Evolutionary conservation across 2,329 filamentous ascomycete species (phyloP).

Genomic region (Zasmidium citrigriseum): DNA sequence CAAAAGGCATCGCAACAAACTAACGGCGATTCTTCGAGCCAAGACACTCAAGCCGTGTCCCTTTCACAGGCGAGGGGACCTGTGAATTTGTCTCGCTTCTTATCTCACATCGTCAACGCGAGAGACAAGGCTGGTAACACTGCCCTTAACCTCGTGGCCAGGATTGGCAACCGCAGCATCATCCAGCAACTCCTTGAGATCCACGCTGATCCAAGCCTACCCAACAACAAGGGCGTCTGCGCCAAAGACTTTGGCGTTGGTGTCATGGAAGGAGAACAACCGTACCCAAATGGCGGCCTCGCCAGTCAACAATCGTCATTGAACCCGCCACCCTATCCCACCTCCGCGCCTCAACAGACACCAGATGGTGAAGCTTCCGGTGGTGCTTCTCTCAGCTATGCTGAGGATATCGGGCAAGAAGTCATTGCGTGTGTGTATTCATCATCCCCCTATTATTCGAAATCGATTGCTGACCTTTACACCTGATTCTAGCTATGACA

Average conservation of each 20-base stretch:
- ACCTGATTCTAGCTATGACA: slow-evolving; percentile 65
- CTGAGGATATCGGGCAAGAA: slow-evolving; percentile 75
- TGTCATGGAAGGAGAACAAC: slow-evolving; percentile 55
- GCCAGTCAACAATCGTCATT: slow-evolving; percentile 25
- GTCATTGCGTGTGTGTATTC: slow-evolving; percentile 71
- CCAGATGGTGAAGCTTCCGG: slow-evolving; percentile 44
- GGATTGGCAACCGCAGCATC: slow-evolving; percentile 90
- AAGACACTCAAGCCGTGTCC: slow-evolving; percentile 24
- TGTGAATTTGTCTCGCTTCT: slow-evolving; percentile 88
- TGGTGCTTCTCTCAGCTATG: slow-evolving; percentile 44
- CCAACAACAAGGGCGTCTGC: slow-evolving; percentile 84
- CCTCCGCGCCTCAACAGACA: slow-evolving; percentile 18
- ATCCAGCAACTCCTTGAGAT: slow-evolving; percentile 97
- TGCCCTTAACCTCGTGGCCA: slow-evolving; percentile 86
- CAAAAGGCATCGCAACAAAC: slow-evolving; percentile 24
- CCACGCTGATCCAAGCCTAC: slow-evolving; percentile 86
- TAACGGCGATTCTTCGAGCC: slow-evolving; percentile 31
- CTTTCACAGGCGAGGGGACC: slow-evolving; percentile 49
- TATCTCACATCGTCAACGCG: slow-evolving; percentile 95
- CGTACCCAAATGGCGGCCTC: slow-evolving; percentile 23
- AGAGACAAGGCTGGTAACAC: slow-evolving; percentile 94
- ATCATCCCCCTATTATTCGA: not conserved
- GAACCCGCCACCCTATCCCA: slow-evolving; percentile 16
- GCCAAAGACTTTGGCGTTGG: slow-evolving; percentile 95
- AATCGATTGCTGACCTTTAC: slow-evolving; percentile 27